Base-by-base conservation (phyloP, 2,329 filamentous ascomycete species). In the Diatrype stigma region DNA sequence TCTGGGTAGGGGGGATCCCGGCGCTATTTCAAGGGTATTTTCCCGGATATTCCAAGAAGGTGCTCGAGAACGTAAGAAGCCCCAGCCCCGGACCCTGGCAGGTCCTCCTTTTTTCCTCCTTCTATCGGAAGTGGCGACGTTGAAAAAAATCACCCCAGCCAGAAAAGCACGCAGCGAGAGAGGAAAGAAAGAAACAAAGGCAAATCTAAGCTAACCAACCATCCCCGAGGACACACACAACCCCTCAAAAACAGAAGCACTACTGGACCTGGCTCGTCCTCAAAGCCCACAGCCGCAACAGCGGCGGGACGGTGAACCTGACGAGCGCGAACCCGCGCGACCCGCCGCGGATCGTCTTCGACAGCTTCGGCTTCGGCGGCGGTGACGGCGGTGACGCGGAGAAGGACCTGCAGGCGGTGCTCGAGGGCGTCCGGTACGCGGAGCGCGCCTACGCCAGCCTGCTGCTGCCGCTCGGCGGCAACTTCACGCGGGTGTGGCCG, bases 201-300 rank as follows among this genome's bases (percentile, higher is more conserved):
- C n/a, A n/a, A n/a, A n/a, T n/a, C n/a, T n/a, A n/a, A n/a, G n/a
- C n/a, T n/a, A n/a, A n/a, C n/a, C n/a, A n/a, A n/a, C n/a, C n/a
- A n/a, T n/a, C n/a, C n/a, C n/a, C n/a, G n/a, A n/a, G n/a, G n/a
- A n/a, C n/a, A n/a, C n/a, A n/a, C n/a, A n/a, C n/a, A n/a, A n/a
- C n/a, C n/a, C n/a, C 26, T 30, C 26, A 5, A 6, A 10, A 5
- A 30, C 26, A 30, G 26, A 30, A 30, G 10, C 26, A 30, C 26
- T 30, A 30, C 26, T 62, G 55, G 55, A 54, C 56, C 2, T 62
- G 54, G 54, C 46, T 57, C 8, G 50, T 51, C 5, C 52, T 58
- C 26, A 60, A 63, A 45, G 54, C 57, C 11, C 59, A 58, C 52
- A 54, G 54, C 37, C 60, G 58, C 42, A 63, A 62, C 49, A 53